Conservation (phyloP, 441 rosid species). For the Adansonia grandidieri region DNA sequence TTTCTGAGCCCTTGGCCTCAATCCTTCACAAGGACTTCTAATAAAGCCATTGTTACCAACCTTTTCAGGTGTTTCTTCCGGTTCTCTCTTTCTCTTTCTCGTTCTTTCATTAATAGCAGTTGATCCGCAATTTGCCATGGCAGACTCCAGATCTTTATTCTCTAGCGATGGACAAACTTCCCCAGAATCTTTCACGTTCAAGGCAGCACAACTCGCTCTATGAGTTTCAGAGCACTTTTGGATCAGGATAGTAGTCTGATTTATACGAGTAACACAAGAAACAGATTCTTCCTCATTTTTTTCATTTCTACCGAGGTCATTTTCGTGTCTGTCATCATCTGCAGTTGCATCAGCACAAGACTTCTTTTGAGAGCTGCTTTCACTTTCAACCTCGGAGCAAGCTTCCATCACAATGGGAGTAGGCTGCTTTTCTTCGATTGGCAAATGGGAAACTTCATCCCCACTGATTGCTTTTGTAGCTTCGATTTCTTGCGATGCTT, state of each 20-base stretch:
- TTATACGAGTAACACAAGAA: constrained; percentile 24
- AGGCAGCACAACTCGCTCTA: constrained; percentile 35
- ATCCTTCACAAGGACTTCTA: constrained; percentile 96
- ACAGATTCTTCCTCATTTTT: constrained; percentile 34
- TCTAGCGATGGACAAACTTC: constrained; percentile 20
- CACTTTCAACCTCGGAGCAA: constrained; percentile 38
- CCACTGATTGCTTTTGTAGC: constrained; percentile 2
- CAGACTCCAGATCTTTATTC: constrained; percentile 32
- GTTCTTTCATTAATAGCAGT: constrained; percentile 32
- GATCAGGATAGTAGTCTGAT: constrained; percentile 31
- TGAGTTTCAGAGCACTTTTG: constrained; percentile 37
- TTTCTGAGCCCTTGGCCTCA: constrained; percentile 76
- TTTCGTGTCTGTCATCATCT: constrained; percentile 35
- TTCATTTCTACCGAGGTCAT: constrained; percentile 26
- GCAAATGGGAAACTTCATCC: constrained; percentile 26
- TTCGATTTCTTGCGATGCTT: constrained; percentile 20
- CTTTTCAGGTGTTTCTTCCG: constrained; percentile 48
- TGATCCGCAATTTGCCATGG: constrained; percentile 18
- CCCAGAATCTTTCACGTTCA: constrained; percentile 17
- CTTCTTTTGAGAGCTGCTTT: constrained; percentile 29
- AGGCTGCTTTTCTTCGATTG: constrained; percentile 23
- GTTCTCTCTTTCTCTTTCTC: constrained; percentile 60
- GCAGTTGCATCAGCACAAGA: constrained; percentile 31
- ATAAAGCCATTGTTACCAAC: constrained; percentile 51
- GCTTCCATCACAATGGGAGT: constrained; percentile 29